Evolutionary conservation across 2,329 filamentous ascomycete species (phyloP), one percentile per base, ranked within the genome.

Genomic region (Coniochaeta sp.): DNA sequence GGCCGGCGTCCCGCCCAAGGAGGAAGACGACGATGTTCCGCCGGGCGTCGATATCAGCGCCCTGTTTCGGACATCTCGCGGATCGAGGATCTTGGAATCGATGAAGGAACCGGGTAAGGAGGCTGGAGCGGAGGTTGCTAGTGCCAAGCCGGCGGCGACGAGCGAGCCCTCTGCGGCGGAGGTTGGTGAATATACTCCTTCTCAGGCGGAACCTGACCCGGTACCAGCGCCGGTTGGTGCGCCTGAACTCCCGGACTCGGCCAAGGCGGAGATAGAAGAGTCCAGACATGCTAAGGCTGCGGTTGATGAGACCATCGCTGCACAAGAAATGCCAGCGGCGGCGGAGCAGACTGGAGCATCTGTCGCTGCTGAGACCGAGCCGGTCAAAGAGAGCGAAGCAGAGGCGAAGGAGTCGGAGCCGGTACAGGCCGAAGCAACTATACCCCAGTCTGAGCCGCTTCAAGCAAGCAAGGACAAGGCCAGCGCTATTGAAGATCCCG

Each of bases 51-150:
- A 77, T 51, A 57, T 77, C 49, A 72, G 76, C 48, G 61, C 38
- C n/a, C 20, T 79, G 18, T 80, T 81, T 51, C 74, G 73, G 52
- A 76, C 75, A 1, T 60, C 58, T 13, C 65, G 67, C 24, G 75
- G 72, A 3, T 74, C 76, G 2, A 71, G 70, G 40, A 67, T 79
- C 7, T 51, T 79, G 26, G 61, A 67, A 47, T 55, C 58, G 18
- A 47, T 69, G 49, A 61, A 63, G 32, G 58, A 59, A 48, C 50
- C 35, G 10, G 38, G 22, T 3, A 13, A 8, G 8, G 38, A 22
- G n/a, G 22, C 38, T 14, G 10, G 26, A 6, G 26, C 10, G 6
- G 14, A n/a, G 8, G 5, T 9, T 8, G 20, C 10, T 14, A 4
- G 10, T 24, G 12, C 20, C 7, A 26, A 42, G 7, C n/a, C n/a